Evolutionary conservation across 352 stramenopile genomes (phyloP).

Genomic region (Bremia lactucae): DNA sequence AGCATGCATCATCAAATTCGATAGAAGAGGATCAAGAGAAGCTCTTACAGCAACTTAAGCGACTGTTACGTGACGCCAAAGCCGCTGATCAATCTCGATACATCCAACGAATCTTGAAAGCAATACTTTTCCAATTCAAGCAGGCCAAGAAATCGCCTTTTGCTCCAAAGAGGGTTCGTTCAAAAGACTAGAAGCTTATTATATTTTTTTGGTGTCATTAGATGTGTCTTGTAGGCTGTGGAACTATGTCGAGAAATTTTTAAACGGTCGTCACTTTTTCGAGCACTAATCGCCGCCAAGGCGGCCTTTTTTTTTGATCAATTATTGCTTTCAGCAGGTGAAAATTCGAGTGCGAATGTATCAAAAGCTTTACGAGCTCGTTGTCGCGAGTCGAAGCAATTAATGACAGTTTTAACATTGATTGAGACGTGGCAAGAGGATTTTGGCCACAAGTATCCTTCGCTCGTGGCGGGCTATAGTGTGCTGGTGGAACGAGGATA

Average conservation of each 20-base stretch:
- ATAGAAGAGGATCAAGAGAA: not conserved
- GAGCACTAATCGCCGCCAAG: constrained; percentile 31
- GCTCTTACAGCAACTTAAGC: constrained; percentile 26
- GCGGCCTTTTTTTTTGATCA: constrained; percentile 32
- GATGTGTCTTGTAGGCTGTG: constrained; percentile 12
- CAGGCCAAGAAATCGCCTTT: constrained; percentile 4
- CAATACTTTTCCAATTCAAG: constrained; percentile 17
- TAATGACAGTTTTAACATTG: constrained; percentile 30
- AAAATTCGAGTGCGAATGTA: constrained; percentile 20
- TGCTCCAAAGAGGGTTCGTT: constrained; percentile 16
- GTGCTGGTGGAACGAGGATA: constrained; percentile 42
- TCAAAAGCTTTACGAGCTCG: constrained; percentile 13
- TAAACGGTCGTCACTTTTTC: constrained; percentile 38
- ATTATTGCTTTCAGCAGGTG: constrained; percentile 36
- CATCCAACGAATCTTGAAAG: constrained; percentile 15
- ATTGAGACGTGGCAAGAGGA: constrained; percentile 53
- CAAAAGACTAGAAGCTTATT: too few species aligned
- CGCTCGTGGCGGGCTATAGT: constrained; percentile 38
- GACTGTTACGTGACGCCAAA: constrained; percentile 16
- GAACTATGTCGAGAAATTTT: constrained; percentile 46
- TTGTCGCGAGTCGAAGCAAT: constrained; percentile 10
- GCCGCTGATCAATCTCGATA: constrained; percentile 16
- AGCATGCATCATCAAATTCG: not conserved
- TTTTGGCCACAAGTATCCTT: constrained; percentile 47
- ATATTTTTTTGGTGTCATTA: too few species aligned